Evolutionary conservation across 495 filamentous ascomycete species (phyloP).

Genomic region (Amniculicola lignicola): DNA sequence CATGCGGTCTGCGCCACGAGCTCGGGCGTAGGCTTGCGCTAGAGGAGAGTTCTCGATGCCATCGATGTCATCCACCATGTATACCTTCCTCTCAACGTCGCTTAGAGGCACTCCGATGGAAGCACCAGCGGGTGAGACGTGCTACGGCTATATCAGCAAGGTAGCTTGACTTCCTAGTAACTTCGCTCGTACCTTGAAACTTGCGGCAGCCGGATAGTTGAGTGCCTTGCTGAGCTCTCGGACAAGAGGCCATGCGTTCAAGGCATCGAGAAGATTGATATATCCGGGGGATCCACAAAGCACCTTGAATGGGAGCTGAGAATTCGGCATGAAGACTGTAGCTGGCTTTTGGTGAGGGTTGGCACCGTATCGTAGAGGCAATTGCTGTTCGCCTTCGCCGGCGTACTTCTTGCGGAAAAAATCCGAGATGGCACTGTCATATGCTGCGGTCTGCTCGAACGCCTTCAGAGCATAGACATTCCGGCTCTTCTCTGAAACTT

Average conservation of each 20-base stretch:
- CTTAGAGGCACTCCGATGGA: slow-evolving; percentile 85
- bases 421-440: slow-evolving; percentile 87
- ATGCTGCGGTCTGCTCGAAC: slow-evolving; percentile 97
- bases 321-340: slow-evolving; percentile 69
- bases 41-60: slow-evolving; percentile 79
- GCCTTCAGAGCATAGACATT: slow-evolving; percentile 91
- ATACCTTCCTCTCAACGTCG: slow-evolving; percentile 88
- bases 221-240: slow-evolving; percentile 92
- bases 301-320: slow-evolving; percentile 88
- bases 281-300: slow-evolving; percentile 91
- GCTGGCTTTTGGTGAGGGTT: slow-evolving; percentile 98
- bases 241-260: slow-evolving; percentile 95
- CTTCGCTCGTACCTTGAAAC: slow-evolving; percentile 67
- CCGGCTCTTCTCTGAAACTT: slow-evolving; percentile 76
- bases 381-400: slow-evolving; percentile 73
- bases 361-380: slow-evolving; percentile 86
- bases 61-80: slow-evolving; percentile 94
- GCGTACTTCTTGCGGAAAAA: slow-evolving; percentile 98
- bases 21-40: slow-evolving; percentile 92
- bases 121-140: slow-evolving; percentile 94
- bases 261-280: slow-evolving; percentile 92
- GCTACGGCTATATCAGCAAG: slow-evolving; percentile 37
- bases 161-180: background rate
- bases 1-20: slow-evolving; percentile 94
- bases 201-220: slow-evolving; percentile 85